These are phyloP conservation scores for Taphrina confusa DNA, from an alignment of 1,139 yeast genomes.

Conservation along the genomic window DNA sequence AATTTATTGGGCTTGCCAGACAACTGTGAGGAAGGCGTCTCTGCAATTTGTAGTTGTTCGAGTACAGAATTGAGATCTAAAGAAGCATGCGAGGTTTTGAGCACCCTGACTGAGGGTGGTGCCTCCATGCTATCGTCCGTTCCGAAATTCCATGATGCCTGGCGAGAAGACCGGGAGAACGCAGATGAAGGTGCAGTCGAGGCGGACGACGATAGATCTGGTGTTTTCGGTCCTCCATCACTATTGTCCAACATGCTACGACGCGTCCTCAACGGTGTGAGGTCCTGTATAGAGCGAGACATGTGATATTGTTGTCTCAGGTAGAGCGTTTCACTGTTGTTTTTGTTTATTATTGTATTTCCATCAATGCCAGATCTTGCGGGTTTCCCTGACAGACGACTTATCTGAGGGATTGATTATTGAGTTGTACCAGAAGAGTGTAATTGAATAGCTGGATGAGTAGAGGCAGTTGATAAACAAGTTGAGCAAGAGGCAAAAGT, in stretches of 20 bases:
- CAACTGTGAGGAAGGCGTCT: not conserved
- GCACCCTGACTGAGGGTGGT: conserved; percentile 3
- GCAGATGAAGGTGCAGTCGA: conserved; percentile 21
- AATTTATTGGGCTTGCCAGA: not conserved
- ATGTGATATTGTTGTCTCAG: conserved; percentile 1
- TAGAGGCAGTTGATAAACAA: too few species aligned
- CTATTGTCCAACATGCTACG: not conserved
- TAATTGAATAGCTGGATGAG: too few species aligned
- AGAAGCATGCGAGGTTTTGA: not conserved
- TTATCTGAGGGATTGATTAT: too few species aligned
- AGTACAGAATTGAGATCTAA: conserved; percentile 4
- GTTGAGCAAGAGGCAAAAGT: too few species aligned
- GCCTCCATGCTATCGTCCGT: conserved; percentile 12
- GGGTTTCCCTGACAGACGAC: too few species aligned
- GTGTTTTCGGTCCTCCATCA: conserved; percentile 8
- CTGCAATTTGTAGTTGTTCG: not conserved
- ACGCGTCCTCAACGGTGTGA: conserved; percentile 1
- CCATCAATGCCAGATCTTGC: too few species aligned
- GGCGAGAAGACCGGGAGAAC: conserved; percentile 7
- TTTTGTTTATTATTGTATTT: not conserved
- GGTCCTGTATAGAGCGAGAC: not conserved
- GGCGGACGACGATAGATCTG: conserved; percentile 5
- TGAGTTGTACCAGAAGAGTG: too few species aligned
- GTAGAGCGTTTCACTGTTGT: not conserved
- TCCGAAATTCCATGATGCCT: conserved; percentile 9